These are phyloP conservation scores for Saitozyma podzolica DNA, from an alignment of 768 basidiomycete genomes.

Conservation along the genomic window DNA sequence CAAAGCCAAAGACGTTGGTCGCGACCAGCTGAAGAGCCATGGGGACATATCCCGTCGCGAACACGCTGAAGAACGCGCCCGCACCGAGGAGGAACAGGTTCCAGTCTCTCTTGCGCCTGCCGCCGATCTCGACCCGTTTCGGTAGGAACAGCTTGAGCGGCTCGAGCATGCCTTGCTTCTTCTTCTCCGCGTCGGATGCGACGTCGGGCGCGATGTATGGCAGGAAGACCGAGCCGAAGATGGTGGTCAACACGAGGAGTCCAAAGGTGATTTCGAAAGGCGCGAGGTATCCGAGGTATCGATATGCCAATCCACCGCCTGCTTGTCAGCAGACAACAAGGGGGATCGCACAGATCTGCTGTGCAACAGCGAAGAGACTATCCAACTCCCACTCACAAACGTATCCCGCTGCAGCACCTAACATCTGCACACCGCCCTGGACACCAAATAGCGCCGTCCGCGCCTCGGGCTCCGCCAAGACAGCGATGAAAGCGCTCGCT, in stretches of 20 bases:
- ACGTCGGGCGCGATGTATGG: slow-evolving; percentile 44
- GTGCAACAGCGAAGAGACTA: background rate
- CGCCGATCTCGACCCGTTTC: slow-evolving; percentile 8
- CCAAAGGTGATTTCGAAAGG: slow-evolving; percentile 43
- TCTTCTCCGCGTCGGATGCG: slow-evolving; percentile 3
- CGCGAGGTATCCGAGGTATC: slow-evolving; percentile 23
- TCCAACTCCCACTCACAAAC: slow-evolving; percentile 18
- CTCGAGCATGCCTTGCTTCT: slow-evolving; percentile 26
- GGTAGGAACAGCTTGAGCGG: slow-evolving; percentile 44
- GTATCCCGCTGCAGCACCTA: slow-evolving; percentile 36
- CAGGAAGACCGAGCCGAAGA: slow-evolving; percentile 39
- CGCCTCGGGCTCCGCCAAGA: slow-evolving; percentile 33
- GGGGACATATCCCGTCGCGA: slow-evolving; percentile 46
- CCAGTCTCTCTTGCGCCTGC: slow-evolving; percentile 16
- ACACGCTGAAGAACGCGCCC: slow-evolving; percentile 43
- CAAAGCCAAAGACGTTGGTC: slow-evolving; percentile 46
- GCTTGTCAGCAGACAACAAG: background rate
- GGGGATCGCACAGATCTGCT: background rate
- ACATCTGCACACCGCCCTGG: slow-evolving; percentile 37
- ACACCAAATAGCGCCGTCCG: slow-evolving; percentile 47
- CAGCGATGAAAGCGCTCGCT: slow-evolving; percentile 38
- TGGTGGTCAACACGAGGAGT: slow-evolving; percentile 34
- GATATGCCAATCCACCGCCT: slow-evolving; percentile 29
- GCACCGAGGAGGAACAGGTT: slow-evolving; percentile 36
- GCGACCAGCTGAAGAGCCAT: slow-evolving; percentile 44